phyloP scores from a whole-genome alignment of 1,284 basidiomycete genomes.

The Mycocalia duriaeana region DNA sequence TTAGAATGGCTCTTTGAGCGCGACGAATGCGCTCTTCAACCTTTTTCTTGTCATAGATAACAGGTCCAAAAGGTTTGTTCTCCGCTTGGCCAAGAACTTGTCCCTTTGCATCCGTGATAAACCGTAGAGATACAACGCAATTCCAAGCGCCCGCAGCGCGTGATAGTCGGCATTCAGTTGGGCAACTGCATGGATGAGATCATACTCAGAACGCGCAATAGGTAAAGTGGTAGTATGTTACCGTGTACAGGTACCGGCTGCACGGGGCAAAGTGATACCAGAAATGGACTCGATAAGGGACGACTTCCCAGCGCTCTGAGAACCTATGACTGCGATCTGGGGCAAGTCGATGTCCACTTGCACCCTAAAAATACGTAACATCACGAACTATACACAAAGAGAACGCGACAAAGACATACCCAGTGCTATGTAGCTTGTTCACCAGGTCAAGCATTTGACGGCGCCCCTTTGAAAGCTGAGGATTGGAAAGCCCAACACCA shows the following conservation, averaged over 20 bases:
- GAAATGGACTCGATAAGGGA: slow-evolving; percentile 67
- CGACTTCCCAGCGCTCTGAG: slow-evolving; percentile 62
- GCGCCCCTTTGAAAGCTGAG: slow-evolving; percentile 28
- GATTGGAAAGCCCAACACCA: slow-evolving; percentile 43
- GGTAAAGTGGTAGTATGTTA: too few species aligned
- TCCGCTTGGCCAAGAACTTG: slow-evolving; percentile 33
- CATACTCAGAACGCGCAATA: too few species aligned
- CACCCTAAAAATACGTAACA: slow-evolving; percentile 31
- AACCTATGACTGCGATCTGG: slow-evolving; percentile 58
- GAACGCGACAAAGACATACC: slow-evolving; percentile 30
- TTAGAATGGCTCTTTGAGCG: slow-evolving; percentile 70
- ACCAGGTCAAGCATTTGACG: slow-evolving; percentile 46
- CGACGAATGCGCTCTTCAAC: slow-evolving; percentile 65
- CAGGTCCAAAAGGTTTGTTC: slow-evolving; percentile 46
- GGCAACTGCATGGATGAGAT: too few species aligned
- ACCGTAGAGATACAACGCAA: slow-evolving; percentile 55
- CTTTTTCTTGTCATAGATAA: slow-evolving; percentile 43
- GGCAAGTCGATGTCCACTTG: slow-evolving; percentile 60
- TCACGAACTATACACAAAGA: neutral
- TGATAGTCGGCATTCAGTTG: slow-evolving; percentile 62
- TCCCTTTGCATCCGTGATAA: slow-evolving; percentile 42
- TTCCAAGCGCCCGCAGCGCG: slow-evolving; percentile 45
- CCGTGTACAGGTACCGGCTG: slow-evolving; percentile 54
- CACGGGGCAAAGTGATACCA: slow-evolving; percentile 58
- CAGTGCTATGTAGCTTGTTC: slow-evolving; percentile 51